Percentiles rank a stretch among this genome's conserved stretches.
Conservation (phyloP, 345 rosid genomes). For the Mercurialis annua region DNA sequence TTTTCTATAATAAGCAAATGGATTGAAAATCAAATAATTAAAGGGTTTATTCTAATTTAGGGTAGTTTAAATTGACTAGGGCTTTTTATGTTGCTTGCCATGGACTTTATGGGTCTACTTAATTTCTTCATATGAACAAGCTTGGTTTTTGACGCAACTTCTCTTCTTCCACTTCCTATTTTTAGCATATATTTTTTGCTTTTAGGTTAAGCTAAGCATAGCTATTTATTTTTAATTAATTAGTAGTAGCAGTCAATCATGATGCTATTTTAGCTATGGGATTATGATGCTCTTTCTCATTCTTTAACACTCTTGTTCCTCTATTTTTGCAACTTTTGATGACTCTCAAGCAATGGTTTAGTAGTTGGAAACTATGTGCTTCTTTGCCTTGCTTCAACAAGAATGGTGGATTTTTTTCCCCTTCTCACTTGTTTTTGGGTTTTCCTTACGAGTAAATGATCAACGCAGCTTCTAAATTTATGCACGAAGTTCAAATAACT, state of each 20-base stretch:
- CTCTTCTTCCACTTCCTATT: background rate
- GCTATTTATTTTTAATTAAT: background rate
- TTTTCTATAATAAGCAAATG: background rate
- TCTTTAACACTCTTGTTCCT: background rate
- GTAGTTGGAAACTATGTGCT: background rate
- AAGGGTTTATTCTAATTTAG: background rate
- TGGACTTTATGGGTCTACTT: background rate
- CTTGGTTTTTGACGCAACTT: constrained; percentile 9
- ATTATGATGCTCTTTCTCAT: background rate
- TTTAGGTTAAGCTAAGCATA: constrained; percentile 7
- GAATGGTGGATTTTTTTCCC: background rate
- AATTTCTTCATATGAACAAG: background rate
- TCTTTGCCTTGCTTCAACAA: background rate
- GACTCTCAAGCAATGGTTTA: background rate
- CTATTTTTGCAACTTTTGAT: background rate
- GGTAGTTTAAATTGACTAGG: background rate
- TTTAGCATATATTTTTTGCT: background rate
- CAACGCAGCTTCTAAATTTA: no score
- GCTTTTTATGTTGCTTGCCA: background rate
- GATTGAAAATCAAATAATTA: background rate
- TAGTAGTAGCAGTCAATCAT: background rate
- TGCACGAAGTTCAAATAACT: no score
- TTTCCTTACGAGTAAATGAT: no score
- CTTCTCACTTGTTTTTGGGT: no score
- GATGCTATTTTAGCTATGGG: background rate